Percentiles rank a stretch among this genome's conserved stretches.
Evolutionary conservation across 2,329 filamentous ascomycete genomes (phyloP).

Genomic region (Penicillium hordei): DNA sequence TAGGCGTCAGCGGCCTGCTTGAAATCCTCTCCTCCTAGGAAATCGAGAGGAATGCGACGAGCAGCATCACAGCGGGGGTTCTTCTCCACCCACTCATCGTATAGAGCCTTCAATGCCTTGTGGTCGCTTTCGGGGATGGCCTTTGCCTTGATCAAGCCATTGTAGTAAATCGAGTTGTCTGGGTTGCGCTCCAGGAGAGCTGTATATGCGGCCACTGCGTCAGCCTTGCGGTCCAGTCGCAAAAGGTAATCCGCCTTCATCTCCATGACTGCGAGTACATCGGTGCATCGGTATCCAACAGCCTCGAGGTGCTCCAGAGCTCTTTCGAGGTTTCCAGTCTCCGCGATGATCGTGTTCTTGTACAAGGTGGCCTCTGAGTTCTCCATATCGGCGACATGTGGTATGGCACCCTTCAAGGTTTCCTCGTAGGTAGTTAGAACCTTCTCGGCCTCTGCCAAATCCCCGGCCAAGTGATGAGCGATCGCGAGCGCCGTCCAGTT

Average conservation of each 20-base stretch:
- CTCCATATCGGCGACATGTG: constrained; percentile 77
- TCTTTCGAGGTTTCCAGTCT: constrained; percentile 76
- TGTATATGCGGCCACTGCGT: constrained; percentile 79
- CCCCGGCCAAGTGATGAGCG: constrained; percentile 86
- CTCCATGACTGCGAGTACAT: constrained; percentile 83
- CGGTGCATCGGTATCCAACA: constrained; percentile 73
- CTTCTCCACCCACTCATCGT: constrained; percentile 77
- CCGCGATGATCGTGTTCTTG: constrained; percentile 92
- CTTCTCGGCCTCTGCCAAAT: constrained; percentile 82
- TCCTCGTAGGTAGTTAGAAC: constrained; percentile 90
- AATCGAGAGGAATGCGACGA: constrained; percentile 82
- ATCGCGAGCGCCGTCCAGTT: constrained; percentile 98
- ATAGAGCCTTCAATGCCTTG: constrained; percentile 69
- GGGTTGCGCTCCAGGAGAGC: constrained; percentile 81
- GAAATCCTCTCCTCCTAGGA: constrained; percentile 81
- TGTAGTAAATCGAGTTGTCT: constrained; percentile 84
- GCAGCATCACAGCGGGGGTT: constrained; percentile 81
- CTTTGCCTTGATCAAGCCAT: constrained; percentile 69
- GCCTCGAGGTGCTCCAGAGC: constrained; percentile 84
- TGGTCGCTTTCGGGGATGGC: constrained; percentile 62
- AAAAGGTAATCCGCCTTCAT: constrained; percentile 79
- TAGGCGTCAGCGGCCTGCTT: constrained; percentile 74
- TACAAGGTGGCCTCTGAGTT: constrained; percentile 93
- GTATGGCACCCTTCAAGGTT: constrained; percentile 77
- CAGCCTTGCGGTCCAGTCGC: constrained; percentile 71